Conservation (phyloP, 306 rosid species). For the Styphnolobium japonicum region DNA sequence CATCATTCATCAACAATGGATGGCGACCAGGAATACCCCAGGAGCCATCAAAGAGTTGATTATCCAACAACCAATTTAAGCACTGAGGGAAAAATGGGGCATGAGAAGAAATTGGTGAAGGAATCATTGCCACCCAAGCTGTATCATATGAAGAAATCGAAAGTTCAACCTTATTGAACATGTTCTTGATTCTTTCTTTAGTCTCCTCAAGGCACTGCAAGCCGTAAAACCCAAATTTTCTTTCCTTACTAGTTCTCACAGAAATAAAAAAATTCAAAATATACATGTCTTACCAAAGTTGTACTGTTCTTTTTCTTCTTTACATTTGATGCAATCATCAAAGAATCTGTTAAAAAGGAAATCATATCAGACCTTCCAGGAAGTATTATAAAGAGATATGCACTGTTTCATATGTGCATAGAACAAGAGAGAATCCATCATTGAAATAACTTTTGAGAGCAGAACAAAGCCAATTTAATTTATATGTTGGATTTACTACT, state of each 20-base stretch:
- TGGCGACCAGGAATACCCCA: conserved; percentile 62
- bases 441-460: neutral
- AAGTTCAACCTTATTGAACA: conserved; percentile 70
- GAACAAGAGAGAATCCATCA: neutral
- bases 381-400: neutral
- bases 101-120: conserved; percentile 48
- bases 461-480: neutral
- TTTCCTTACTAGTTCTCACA: neutral
- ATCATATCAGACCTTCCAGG: neutral
- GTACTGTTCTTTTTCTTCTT: conserved; percentile 13
- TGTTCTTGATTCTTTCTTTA: conserved; percentile 53
- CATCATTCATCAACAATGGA: conserved; percentile 56
- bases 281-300: conserved; percentile 26
- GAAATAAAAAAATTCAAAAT: neutral
- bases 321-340: neutral
- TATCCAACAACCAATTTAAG: conserved; percentile 65
- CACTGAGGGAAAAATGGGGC: conserved; percentile 74
- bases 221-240: neutral
- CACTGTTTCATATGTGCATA: neutral
- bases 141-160: conserved; percentile 83
- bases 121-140: conserved; percentile 93
- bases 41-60: conserved; percentile 77
- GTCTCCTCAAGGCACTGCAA: conserved; percentile 57
- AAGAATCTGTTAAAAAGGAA: conserved; percentile 26
- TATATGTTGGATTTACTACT: neutral